Evolutionary conservation across 805 yeast species (phyloP).

Genomic region (Wickerhamomyces hampshirensis): DNA sequence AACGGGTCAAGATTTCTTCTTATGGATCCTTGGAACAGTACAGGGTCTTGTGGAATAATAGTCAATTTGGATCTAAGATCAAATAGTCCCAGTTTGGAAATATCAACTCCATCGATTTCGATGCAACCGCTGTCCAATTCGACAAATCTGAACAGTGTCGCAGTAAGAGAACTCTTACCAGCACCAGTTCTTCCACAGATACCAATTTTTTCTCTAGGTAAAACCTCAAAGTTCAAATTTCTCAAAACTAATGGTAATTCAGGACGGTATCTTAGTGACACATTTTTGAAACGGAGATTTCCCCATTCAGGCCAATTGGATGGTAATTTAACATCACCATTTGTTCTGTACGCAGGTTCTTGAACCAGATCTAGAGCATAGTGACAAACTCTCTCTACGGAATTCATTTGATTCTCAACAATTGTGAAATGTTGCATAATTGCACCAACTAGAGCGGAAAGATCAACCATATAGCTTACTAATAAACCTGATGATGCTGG

Average conservation of each 20-base stretch:
- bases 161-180: constrained; percentile 67
- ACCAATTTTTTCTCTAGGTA: constrained; percentile 67
- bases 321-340: constrained; percentile 27
- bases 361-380: constrained; percentile 60
- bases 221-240: constrained; percentile 37
- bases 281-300: constrained; percentile 42
- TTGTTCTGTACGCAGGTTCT: constrained; percentile 60
- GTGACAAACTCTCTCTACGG: constrained; percentile 66
- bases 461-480: constrained; percentile 52
- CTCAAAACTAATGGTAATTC: constrained; percentile 57
- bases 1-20: constrained; percentile 63
- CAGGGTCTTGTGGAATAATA: constrained; percentile 72
- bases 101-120: constrained; percentile 55
- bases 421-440: constrained; percentile 63
- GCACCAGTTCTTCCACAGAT: constrained; percentile 92
- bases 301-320: constrained; percentile 21
- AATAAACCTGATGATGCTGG: constrained; percentile 67
- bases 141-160: constrained; percentile 52
- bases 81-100: constrained; percentile 44
- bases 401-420: constrained; percentile 72
- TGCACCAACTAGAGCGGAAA: constrained; percentile 53
- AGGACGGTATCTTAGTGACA: constrained; percentile 51
- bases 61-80: constrained; percentile 54
- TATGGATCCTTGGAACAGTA: constrained; percentile 54
- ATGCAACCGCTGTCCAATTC: constrained; percentile 48